Conservation (phyloP, 129 eudicot species). For the Daucus carota region DH1_v3.0 NC_030383.2:40171001-40171500, state of each 20-base stretch:
- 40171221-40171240: constrained; percentile 39
- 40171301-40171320: constrained; percentile 64
- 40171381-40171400: background rate
- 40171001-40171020: constrained; percentile 80
- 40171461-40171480: background rate
- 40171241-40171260: constrained; percentile 53
- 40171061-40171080: constrained; percentile 41
- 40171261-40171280: constrained; percentile 48
- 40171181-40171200: background rate
- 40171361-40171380: background rate
- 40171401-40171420: background rate
- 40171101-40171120: constrained; percentile 49
- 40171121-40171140: constrained; percentile 53
- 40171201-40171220: constrained; percentile 15
- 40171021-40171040: constrained; percentile 86
- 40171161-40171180: background rate
- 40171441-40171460: background rate
- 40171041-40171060: constrained; percentile 28
- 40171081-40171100: constrained; percentile 48
- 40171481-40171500: too few relatives aligned
- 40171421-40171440: background rate
- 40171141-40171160: background rate
- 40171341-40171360: background rate
- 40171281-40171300: constrained; percentile 71
- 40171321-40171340: constrained; percentile 66